Base-by-base conservation (phyloP, 129 eudicot species). In the Lonicera japonica region DNA sequence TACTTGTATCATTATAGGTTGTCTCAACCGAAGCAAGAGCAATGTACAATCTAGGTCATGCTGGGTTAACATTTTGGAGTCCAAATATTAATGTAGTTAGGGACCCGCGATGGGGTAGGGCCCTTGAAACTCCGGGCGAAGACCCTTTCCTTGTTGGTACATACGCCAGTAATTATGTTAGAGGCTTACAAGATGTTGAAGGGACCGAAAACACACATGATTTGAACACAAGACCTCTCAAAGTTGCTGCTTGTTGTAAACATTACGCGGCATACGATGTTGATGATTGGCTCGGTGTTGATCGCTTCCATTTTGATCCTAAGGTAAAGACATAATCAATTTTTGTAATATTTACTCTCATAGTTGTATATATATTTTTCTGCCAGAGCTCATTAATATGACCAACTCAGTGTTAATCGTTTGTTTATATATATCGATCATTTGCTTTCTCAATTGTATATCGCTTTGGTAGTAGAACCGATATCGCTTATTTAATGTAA, bases 21-120 rank as follows among this genome's bases (percentile, higher is more conserved):
- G 71, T 66, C 16, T 66, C 71, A 3, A 66, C 71, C 3, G 71
- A 66, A 55, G 71, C 71, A 39, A 66, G 71, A 66, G 71, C 71
- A 6, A 66, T 66, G 63, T 40, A 66, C 22, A 66, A 66, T 16
- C n/a, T 66, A 21, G 62, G 71, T 0, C 71, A 66, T 39, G 71
- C 63, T 18, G 71, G 71, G 16, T 43, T 66, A n/a, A 66, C 72
- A 41, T 67, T 20, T 55, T 66, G 71, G 71, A 66, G 71, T 55
- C 71, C 71, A 21, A 66, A 55, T 55, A 41, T 66, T 0, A 66
- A 66, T 56, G 56, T 66, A 5, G 71, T 55, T 5, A 40, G 71
- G 39, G 71, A 66, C 29, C 71, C 71, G 22, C 25, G 71, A 66
- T 66, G 62, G 71, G 71, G 71, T 38, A 66, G 71, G 52, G 54